These are phyloP conservation scores for Diaporthe humulicola DNA, from an alignment of 2,329 filamentous ascomycete genomes.

Conservation along the genomic window DNA sequence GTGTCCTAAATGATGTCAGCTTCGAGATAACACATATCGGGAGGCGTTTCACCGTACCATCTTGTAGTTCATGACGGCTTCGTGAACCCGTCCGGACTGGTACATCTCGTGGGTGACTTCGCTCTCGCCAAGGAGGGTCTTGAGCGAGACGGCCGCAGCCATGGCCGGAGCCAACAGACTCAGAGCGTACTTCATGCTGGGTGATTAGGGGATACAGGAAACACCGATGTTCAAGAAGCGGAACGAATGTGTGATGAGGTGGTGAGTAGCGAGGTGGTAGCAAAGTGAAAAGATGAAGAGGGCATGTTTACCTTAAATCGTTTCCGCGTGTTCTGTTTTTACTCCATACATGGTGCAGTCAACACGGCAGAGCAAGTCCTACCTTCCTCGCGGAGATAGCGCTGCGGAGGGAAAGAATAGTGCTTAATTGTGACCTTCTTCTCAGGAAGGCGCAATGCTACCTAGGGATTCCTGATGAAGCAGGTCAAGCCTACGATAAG, in stretches of 20 bases:
- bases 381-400: slow-evolving; percentile 30
- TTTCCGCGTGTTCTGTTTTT: neutral
- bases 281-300: neutral
- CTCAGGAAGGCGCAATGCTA: slow-evolving; percentile 1
- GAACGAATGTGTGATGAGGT: slow-evolving; percentile 14
- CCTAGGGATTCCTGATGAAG: slow-evolving; percentile 16
- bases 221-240: neutral
- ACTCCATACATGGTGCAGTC: too few relatives aligned
- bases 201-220: slow-evolving; percentile 7
- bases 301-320: slow-evolving; percentile 20
- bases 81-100: slow-evolving; percentile 16
- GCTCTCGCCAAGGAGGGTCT: slow-evolving; percentile 13
- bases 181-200: slow-evolving; percentile 21
- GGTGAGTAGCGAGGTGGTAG: neutral
- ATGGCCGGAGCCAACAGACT: slow-evolving; percentile 22
- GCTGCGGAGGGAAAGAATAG: neutral
- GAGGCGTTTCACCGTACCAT: neutral
- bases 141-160: slow-evolving; percentile 23
- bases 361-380: neutral
- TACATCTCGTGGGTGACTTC: slow-evolving; percentile 24
- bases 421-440: slow-evolving; percentile 18
- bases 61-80: slow-evolving; percentile 20
- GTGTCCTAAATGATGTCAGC: slow-evolving; percentile 2
- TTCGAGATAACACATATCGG: neutral
- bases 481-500: slow-evolving; percentile 28